Percentiles rank a stretch among this genome's conserved stretches.
Conservation (phyloP, 2,329 filamentous ascomycete genomes). For the Ceratocystis huliohia region DNA sequence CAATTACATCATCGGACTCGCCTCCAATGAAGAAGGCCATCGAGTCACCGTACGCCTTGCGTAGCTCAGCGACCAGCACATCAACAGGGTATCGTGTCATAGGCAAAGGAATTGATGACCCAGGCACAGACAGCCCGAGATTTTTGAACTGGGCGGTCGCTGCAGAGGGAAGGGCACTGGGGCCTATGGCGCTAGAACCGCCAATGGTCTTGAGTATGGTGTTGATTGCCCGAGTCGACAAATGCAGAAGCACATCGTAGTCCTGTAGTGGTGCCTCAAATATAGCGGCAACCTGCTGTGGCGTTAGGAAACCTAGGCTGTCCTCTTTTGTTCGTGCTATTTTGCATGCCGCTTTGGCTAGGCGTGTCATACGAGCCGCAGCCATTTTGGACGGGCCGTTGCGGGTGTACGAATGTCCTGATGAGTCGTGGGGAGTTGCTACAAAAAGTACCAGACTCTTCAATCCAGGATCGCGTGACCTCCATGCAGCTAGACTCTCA, state of each 20-base stretch:
- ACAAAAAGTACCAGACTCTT: constrained; percentile 71
- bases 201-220: constrained; percentile 31
- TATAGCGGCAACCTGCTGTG: constrained; percentile 31
- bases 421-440: constrained; percentile 63
- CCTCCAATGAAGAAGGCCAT: constrained; percentile 70
- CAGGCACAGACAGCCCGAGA: constrained; percentile 19
- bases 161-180: constrained; percentile 28
- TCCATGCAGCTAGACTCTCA: constrained; percentile 68
- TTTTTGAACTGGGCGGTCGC: constrained; percentile 59
- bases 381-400: constrained; percentile 64
- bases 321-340: constrained; percentile 43
- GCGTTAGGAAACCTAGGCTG: constrained; percentile 38
- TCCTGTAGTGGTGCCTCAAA: constrained; percentile 63
- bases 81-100: constrained; percentile 48
- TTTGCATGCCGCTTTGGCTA: constrained; percentile 64
- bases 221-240: constrained; percentile 45
- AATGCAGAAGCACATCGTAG: constrained; percentile 74
- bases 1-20: constrained; percentile 41
- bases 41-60: constrained; percentile 51
- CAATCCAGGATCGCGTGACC: constrained; percentile 78
- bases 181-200: constrained; percentile 26
- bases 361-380: constrained; percentile 66
- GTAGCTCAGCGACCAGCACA: constrained; percentile 55
- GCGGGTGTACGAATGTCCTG: constrained; percentile 67
- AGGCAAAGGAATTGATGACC: constrained; percentile 33